These are phyloP conservation scores for Cicer arietinum DNA, from an alignment of 306 rosid species.

Conservation along the genomic window DNA sequence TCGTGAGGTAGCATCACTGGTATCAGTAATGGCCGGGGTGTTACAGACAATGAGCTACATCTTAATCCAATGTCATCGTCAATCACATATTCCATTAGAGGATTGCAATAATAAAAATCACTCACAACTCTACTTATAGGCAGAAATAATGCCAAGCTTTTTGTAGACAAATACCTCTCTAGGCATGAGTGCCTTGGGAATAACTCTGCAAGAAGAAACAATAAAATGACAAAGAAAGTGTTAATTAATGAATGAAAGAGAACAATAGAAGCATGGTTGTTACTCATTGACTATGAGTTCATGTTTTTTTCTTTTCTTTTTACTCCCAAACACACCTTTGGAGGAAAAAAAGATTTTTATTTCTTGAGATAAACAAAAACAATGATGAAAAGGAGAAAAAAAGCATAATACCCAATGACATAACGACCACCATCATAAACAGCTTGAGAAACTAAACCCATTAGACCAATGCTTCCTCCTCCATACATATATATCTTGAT, in stretches of 20 bases:
- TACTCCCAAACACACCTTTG: conserved; percentile 44
- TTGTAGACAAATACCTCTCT: conserved; percentile 75
- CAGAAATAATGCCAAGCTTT: conserved; percentile 40
- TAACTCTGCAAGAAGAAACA: conserved; percentile 89
- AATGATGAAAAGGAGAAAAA: not conserved
- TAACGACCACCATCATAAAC: conserved; percentile 99
- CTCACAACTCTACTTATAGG: too few species aligned
- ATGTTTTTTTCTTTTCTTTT: not conserved
- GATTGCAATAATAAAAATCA: too few species aligned
- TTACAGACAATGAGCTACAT: too few species aligned
- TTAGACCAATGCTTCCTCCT: conserved; percentile 98
- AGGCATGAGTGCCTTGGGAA: conserved; percentile 99
- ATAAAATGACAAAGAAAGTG: conserved; percentile 66
- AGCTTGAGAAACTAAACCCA: conserved; percentile 99
- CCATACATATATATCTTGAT: too few species aligned
- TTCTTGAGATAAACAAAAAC: not conserved
- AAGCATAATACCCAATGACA: conserved; percentile 79
- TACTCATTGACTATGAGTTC: not conserved
- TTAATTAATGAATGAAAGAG: conserved; percentile 43
- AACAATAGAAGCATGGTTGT: not conserved
- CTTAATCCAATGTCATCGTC: too few species aligned
- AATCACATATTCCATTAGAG: too few species aligned
- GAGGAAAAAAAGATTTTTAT: conserved; percentile 29
- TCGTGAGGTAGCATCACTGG: too few species aligned
- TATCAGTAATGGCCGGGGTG: too few species aligned